Conservation (phyloP, 2,329 filamentous ascomycete species). For the Aspergillus unguis region DNA sequence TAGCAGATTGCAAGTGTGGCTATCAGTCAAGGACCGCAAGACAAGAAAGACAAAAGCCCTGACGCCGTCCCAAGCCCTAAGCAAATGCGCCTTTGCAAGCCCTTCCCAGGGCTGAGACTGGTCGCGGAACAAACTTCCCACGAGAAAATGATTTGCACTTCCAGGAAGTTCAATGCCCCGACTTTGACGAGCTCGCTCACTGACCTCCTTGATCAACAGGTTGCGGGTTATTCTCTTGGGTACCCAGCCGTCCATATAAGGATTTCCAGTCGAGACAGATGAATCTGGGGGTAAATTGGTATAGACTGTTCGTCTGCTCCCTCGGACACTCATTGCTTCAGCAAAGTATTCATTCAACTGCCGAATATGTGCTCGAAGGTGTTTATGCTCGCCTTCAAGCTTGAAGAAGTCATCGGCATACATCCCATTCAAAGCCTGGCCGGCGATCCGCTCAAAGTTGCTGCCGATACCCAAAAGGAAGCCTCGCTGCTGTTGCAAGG, state of each 20-base stretch:
- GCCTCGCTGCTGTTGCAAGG: slow-evolving; percentile 23
- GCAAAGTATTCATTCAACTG: slow-evolving; percentile 28
- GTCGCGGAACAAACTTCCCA: slow-evolving; percentile 33
- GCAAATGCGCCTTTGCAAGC: slow-evolving; percentile 26
- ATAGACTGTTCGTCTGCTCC: slow-evolving; percentile 13
- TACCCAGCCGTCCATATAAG: slow-evolving; percentile 16
- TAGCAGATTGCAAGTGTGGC: slow-evolving; percentile 20
- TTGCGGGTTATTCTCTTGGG: slow-evolving; percentile 4
- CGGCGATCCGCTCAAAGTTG: slow-evolving; percentile 38
- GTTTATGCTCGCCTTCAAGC: slow-evolving; percentile 18
- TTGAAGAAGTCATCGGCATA: slow-evolving; percentile 43
- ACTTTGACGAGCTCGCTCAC: slow-evolving; percentile 26
- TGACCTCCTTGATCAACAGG: slow-evolving; percentile 18
- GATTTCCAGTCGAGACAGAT: background rate
- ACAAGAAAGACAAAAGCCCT: slow-evolving; percentile 22
- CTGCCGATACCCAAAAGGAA: slow-evolving; percentile 36
- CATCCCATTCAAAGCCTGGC: slow-evolving; percentile 40
- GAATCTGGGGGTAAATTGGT: rapidly evolving
- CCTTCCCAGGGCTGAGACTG: slow-evolving; percentile 34
- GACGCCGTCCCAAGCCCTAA: slow-evolving; percentile 23
- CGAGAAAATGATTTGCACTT: slow-evolving; percentile 30
- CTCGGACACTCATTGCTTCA: slow-evolving; percentile 21
- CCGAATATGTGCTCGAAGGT: slow-evolving; percentile 28
- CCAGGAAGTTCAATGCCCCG: slow-evolving; percentile 36
- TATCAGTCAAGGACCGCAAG: slow-evolving; percentile 25